Evolutionary conservation across 208 protist species (phyloP), one percentile per base, ranked within the genome.

Genomic region (Leishmania turanica): DNA sequence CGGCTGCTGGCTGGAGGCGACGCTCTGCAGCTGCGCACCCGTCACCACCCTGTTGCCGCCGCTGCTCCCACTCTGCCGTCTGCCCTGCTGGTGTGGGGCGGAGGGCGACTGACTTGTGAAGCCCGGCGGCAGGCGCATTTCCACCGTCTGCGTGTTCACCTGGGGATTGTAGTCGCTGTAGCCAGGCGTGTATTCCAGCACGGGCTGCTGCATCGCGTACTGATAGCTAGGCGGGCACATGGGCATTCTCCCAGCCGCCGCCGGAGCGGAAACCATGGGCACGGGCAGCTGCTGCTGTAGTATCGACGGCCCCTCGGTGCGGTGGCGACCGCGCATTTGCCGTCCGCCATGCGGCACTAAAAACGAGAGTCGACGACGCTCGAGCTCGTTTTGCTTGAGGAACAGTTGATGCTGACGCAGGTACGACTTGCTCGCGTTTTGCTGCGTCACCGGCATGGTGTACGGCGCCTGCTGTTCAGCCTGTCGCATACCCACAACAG

Each of bases 91-190:
- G 1, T 65, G n/a, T 49, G 56, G 11, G 37, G 42, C 27, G 11
- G 74, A 49, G 31, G 53, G 47, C 53, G 81, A 47, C 40, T 85
- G 81, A 56, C 64, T 85, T 31, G 78, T 68, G 66, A 86, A 86
- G 13, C 24, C 15, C 6, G 45, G 40, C 66, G 82, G 78, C 42
- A 86, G n/a, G 27, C 68, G 54, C 77, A 86, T 82, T 49, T 86
- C 78, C 45, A 86, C 77, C 49, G 82, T 86, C 60, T 86, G 82
- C 45, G 82, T 86, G 82, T 76, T 86, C n/a, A 86, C 78, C 62
- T 86, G 82, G 13, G 78, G 78, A 60, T 86, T 86, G 34, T 82
- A 80, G 56, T 79, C 77, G 78, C 72, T 79, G 65, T 86, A 86
- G 51, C 65, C 78, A 7, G 40, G 62, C 7, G 82, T 68, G 73